These are phyloP conservation scores for Panicum hallii DNA, from an alignment of 202 grass and related monocot species.

Conservation along the genomic window DNA sequence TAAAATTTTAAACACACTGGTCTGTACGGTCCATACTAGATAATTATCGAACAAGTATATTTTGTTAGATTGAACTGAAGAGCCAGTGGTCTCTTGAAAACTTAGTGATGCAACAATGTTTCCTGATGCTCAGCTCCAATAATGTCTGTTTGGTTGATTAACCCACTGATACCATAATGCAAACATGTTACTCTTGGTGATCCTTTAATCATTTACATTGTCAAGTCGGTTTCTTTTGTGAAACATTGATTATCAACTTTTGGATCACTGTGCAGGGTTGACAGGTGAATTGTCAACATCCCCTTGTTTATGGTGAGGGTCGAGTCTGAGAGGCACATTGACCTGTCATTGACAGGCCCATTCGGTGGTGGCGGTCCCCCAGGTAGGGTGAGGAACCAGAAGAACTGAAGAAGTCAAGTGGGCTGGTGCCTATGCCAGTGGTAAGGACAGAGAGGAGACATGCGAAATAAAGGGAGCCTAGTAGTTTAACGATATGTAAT, in stretches of 20 bases:
- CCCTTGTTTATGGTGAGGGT: slow-evolving; percentile 44
- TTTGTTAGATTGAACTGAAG: background rate
- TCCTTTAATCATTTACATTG: slow-evolving; percentile 18
- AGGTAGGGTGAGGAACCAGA: slow-evolving; percentile 46
- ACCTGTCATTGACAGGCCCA: slow-evolving; percentile 35
- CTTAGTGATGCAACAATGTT: slow-evolving; percentile 17
- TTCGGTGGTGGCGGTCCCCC: slow-evolving; percentile 1
- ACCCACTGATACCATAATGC: background rate
- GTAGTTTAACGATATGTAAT: background rate
- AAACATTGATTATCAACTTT: background rate
- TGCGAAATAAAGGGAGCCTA: background rate
- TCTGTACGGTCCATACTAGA: background rate
- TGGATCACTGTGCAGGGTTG: slow-evolving; percentile 16
- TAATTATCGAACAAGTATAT: background rate
- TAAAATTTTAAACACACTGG: background rate
- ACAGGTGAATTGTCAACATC: slow-evolving; percentile 51
- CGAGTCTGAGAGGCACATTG: slow-evolving; percentile 44
- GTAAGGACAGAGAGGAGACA: slow-evolving; percentile 35
- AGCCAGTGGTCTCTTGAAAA: background rate
- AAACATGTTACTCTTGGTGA: slow-evolving; percentile 10
- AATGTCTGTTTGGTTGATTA: background rate
- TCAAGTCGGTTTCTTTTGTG: background rate
- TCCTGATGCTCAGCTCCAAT: background rate
- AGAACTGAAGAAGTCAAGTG: slow-evolving; percentile 45
- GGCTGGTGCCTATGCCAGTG: background rate